Base-by-base conservation (phyloP, 169 alveolate genomes). In the Plasmodium vivax region DNA sequence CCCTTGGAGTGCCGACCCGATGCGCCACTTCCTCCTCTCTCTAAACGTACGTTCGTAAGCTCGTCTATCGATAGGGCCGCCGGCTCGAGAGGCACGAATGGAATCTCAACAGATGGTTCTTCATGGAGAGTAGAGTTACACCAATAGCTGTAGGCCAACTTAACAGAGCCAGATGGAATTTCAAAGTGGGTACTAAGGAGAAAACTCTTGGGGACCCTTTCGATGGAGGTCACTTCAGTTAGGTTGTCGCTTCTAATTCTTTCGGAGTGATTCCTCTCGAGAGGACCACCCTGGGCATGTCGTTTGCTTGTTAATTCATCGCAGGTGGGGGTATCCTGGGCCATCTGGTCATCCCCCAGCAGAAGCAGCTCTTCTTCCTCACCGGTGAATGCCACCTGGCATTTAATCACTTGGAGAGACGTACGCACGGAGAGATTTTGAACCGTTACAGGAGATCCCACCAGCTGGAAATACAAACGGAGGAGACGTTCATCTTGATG, bases 21-120 rank as follows among this genome's bases (percentile, higher is more conserved):
- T 51, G 62, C 23, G 10, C 7, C 32, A 10, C n/a, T 38, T 45
- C 19, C 27, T n/a, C 32, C 54, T 54, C 73, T 23, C 16, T 16
- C 34, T n/a, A 47, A 41, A 30, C 80, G 72, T 90, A 90, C 94
- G 27, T 62, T 90, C 36, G 82, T 90, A 81, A 90, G 83, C 62
- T 58, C 90, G 38, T 90, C 92, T 36, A 81, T 7, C 10, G 94
- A 90, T 16, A 90, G 23, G 54, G 34, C 8, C 5, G 58, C 38
- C 4, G 92, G 94, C 2, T 80, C 34, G 23, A 82, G 82, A 9
- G 71, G 51, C 2, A 68, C 75, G 47, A 80, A 68, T 3, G 94
- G 94, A 38, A 90, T 62, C 2, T 30, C 12, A 4, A 81, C 19
- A 30, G 36, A 68, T 1, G 12, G 14, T 23, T 10, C 45, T 68